Percentiles rank a stretch among this genome's conserved stretches.
phyloP scores from a whole-genome alignment of 768 basidiomycete genomes.

The Pleurotus pulmonarius region DNA sequence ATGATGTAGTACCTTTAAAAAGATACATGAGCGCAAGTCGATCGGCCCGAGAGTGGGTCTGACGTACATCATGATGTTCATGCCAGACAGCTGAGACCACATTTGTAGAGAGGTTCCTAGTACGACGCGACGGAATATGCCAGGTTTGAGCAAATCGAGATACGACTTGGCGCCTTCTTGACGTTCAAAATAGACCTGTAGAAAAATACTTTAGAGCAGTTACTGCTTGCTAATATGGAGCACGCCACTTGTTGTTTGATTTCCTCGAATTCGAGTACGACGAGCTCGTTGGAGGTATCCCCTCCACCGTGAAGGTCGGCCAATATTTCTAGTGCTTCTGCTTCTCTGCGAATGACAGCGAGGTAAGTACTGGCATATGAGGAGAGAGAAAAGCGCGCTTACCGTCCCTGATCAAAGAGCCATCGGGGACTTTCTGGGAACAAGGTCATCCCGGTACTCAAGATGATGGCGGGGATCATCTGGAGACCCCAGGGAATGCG shows the following conservation, averaged over 20 bases:
- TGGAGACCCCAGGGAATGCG: constrained; percentile 80
- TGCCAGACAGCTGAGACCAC: constrained; percentile 75
- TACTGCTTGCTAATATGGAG: no score
- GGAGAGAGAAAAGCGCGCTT: no score
- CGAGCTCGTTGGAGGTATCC: constrained; percentile 53
- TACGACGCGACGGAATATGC: constrained; percentile 65
- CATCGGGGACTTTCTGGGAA: constrained; percentile 75
- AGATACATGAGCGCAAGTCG: no score
- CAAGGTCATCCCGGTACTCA: constrained; percentile 60
- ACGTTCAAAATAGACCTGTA: constrained; percentile 58
- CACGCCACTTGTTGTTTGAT: no score
- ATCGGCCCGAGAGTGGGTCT: not conserved
- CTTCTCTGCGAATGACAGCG: no score
- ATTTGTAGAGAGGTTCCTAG: constrained; percentile 72
- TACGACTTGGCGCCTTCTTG: constrained; percentile 71
- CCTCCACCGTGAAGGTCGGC: constrained; percentile 74
- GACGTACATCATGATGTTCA: constrained; percentile 78
- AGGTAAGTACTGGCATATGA: no score
- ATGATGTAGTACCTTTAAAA: constrained; percentile 52
- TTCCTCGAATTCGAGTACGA: constrained; percentile 67
- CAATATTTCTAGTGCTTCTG: constrained; percentile 66
- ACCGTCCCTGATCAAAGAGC: constrained; percentile 62
- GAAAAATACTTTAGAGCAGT: no score
- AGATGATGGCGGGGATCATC: constrained; percentile 71
- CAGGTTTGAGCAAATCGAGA: constrained; percentile 60